phyloP scores from a whole-genome alignment of 1,284 basidiomycete species.

The Cutaneotrichosporon curvatum region DNA sequence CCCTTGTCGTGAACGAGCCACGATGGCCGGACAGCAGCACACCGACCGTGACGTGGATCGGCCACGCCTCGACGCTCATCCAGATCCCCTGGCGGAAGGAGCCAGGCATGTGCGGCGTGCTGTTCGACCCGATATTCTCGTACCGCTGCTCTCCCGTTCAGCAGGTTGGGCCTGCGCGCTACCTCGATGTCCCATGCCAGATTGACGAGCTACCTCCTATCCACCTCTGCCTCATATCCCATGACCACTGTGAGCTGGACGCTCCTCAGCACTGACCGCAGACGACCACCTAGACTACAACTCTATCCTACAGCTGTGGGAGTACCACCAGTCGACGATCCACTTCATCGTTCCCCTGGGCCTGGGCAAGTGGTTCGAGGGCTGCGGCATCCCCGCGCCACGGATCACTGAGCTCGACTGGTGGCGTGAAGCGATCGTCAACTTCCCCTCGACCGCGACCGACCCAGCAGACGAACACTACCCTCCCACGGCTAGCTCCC shows the following conservation, averaged over 20 bases:
- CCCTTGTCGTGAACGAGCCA: constrained; percentile 33
- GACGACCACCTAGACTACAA: constrained; percentile 47
- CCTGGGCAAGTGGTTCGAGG: constrained; percentile 39
- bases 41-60: constrained; percentile 40
- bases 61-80: constrained; percentile 41
- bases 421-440: constrained; percentile 41
- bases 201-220: constrained; percentile 41
- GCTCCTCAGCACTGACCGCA: constrained; percentile 7
- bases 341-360: constrained; percentile 45
- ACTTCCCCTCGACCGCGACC: constrained; percentile 17
- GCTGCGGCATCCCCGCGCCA: constrained; percentile 32
- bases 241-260: constrained; percentile 42
- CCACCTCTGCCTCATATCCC: constrained; percentile 41
- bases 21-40: constrained; percentile 19
- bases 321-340: constrained; percentile 33
- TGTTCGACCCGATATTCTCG: constrained; percentile 47
- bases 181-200: constrained; percentile 38
- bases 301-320: constrained; percentile 43
- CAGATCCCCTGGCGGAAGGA: constrained; percentile 25
- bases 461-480: neutral
- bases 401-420: constrained; percentile 45
- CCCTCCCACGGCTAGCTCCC: neutral
- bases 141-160: constrained; percentile 44
- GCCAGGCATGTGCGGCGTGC: constrained; percentile 24
- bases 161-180: constrained; percentile 40